Evolutionary conservation across 768 basidiomycete genomes (phyloP), one percentile per base, ranked within the genome.

Genomic region (Leccinum subtestaceum): DNA sequence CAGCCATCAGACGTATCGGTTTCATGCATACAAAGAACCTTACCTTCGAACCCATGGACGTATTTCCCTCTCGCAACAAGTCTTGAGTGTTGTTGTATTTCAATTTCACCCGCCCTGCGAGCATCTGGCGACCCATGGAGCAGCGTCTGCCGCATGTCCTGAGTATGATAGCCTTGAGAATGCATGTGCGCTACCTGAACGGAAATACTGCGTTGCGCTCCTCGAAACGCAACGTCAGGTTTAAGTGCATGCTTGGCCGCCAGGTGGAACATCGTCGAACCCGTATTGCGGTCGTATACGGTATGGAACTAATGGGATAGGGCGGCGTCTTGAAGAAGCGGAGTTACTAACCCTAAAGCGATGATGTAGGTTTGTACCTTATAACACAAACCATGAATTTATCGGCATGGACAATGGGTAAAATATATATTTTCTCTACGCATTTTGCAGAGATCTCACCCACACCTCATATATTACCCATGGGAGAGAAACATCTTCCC

Each of bases 61-160:
- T 95, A 95, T 80, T 98, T 98, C 49, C 95, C 93, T 59, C 96
- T 80, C 34, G 92, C 96, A 43, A 99, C 89, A 8, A 95, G 75
- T 65, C 86, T 82, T 2, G 93, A 95, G 72, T 98, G 95, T 68
- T 95, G 91, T 57, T 84, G 83, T 48, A 82, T 76, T 58, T 89
- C 87, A 38, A 84, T 75, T 52, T 91, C 90, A 43, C 93, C 91
- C 47, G 87, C 91, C 67, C 82, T 80, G 75, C 91, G 89, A 48
- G 95, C 95, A 68, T 94, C 87, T 49, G 87, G 86, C 31, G 93
- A 95, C n/a, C 97, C 97, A 74, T 98, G 95, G 58, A 99, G 77
- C 56, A 99, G 72, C 19, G 89, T 84, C 93, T 95, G 74, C 29
- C 53, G 54, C 67, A 60, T 57, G 63, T 51, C 66, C 57, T 66